A percentile compares a stretch with the other conserved stretches of the same genome.
Evolutionary conservation across 2,329 filamentous ascomycete genomes (phyloP).

Genomic region (Xylaria sp.): DNA sequence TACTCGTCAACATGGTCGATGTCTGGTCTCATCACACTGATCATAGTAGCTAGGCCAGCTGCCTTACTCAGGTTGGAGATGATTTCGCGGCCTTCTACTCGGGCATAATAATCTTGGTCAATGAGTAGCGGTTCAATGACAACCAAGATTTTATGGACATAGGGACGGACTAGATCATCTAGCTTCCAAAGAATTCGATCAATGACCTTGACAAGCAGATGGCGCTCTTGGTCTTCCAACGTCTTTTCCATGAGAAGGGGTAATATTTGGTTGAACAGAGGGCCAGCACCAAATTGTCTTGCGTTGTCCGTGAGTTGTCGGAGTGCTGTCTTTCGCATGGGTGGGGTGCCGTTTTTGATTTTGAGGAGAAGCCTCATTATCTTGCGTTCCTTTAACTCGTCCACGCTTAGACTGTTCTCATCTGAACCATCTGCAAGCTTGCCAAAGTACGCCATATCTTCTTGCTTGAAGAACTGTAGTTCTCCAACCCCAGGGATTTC

Average conservation of each 20-base stretch:
- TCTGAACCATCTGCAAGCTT: conserved; percentile 95
- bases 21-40: conserved; percentile 98
- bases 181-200: conserved; percentile 98
- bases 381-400: conserved; percentile 96
- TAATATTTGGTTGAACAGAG: conserved; percentile 96
- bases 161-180: conserved; percentile 94
- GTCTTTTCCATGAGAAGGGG: conserved; percentile 98
- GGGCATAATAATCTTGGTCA: conserved; percentile 98
- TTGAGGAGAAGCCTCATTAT: conserved; percentile 97
- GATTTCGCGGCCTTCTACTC: conserved; percentile 97
- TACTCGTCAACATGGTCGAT: conserved; percentile 99
- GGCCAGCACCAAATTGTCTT: conserved; percentile 90
- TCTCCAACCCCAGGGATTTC: conserved; percentile 97
- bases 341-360: conserved; percentile 98
- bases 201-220: conserved; percentile 98
- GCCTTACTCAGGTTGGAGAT: conserved; percentile 98
- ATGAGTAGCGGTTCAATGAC: conserved; percentile 99
- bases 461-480: conserved; percentile 96
- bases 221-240: conserved; percentile 95
- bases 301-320: conserved; percentile 98
- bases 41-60: conserved; percentile 97
- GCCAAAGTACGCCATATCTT: conserved; percentile 98
- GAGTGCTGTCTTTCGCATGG: conserved; percentile 97
- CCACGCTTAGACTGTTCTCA: conserved; percentile 90
- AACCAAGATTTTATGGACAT: conserved; percentile 97